Base-by-base conservation (phyloP, 352 stramenopile species). In the Phytophthora tubulina region DNA sequence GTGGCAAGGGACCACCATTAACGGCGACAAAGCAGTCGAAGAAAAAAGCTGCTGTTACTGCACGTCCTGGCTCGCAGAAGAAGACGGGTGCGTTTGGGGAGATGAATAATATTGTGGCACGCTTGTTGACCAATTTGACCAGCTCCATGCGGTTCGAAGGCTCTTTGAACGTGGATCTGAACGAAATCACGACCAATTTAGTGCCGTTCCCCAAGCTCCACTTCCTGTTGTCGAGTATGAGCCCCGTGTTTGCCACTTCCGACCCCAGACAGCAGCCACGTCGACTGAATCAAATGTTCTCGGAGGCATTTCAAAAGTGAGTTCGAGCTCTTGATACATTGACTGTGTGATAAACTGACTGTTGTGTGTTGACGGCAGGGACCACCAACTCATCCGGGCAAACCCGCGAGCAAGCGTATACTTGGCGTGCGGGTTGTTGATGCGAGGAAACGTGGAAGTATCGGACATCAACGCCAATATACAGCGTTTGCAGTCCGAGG, bases 141-240 rank as follows among this genome's bases (percentile, higher is more conserved):
- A 98, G 97, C 57, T 99, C 95, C 9, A 97, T 99, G 77, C 96
- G 98, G 68, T 99, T 99, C 79, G 95, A 99, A 80, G 97, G 98
- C 53, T 96, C 95, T 32, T 79, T 99, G 50, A 99, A 99, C 79
- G 97, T 99, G 50, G 98, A 99, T 89, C 85, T 99, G 59, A 99
- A 97, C 67, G 97, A 99, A 84, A 99, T 99, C 88, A 98, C 98
- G 78, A 99, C 97, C 67, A 99, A 99, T 85, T 88, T 99, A 77
- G 97, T 99, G 42, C 98, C 98, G 36, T 99, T 99, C 77, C 97
- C 98, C 27, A 97, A 97, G 66, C 98, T 99, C 57, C 97, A 99
- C 76, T 99, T 99, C 80, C 92, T 99, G 75, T 85, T 99, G 41
- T 89, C 87, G 10, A 95, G 87, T 49, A 88, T 93, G 72, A 90